A percentile compares a stretch with the other conserved stretches of the same genome.
phyloP scores from a whole-genome alignment of 2,329 filamentous ascomycete species.

The Fusarium agapanthi region DNA sequence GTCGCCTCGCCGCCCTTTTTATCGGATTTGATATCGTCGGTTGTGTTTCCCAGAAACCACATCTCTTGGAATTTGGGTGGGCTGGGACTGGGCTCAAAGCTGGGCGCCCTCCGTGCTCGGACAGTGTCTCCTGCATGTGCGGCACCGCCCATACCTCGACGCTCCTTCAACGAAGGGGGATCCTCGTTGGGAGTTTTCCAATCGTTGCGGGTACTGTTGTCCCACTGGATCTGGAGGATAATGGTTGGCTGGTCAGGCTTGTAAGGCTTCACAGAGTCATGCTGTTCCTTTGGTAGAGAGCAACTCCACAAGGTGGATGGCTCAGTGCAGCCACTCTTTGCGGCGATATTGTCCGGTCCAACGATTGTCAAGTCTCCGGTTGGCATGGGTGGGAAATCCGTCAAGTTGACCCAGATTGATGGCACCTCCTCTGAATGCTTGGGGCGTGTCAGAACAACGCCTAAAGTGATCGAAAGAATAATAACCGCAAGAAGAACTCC shows the following conservation, averaged over 20 bases:
- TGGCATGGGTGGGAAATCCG: constrained; percentile 85
- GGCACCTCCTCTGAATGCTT: constrained; percentile 40
- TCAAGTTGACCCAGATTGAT: constrained; percentile 82
- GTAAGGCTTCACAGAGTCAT: constrained; percentile 69
- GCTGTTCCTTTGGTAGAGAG: constrained; percentile 80
- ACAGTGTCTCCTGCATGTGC: constrained; percentile 38
- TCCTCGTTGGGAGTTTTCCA: constrained; percentile 59
- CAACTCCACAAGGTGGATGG: constrained; percentile 87
- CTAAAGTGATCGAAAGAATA: constrained; percentile 65
- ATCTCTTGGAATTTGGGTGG: constrained; percentile 75
- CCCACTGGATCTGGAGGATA: constrained; percentile 78
- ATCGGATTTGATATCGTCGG: constrained; percentile 72
- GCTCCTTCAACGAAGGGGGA: constrained; percentile 40
- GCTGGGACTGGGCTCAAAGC: constrained; percentile 61
- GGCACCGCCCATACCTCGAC: constrained; percentile 40
- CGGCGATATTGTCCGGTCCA: constrained; percentile 71
- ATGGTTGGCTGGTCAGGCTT: constrained; percentile 78
- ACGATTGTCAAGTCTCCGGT: constrained; percentile 84
- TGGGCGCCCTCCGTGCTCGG: constrained; percentile 24
- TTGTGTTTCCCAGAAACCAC: constrained; percentile 84
- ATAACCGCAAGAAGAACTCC: constrained; percentile 62
- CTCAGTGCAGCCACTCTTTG: constrained; percentile 74
- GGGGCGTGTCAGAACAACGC: constrained; percentile 59
- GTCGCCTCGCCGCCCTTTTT: constrained; percentile 85
- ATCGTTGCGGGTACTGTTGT: constrained; percentile 63